phyloP scores from a whole-genome alignment of 176 grass and related monocot species.

The Oryza glumipatula region DNA sequence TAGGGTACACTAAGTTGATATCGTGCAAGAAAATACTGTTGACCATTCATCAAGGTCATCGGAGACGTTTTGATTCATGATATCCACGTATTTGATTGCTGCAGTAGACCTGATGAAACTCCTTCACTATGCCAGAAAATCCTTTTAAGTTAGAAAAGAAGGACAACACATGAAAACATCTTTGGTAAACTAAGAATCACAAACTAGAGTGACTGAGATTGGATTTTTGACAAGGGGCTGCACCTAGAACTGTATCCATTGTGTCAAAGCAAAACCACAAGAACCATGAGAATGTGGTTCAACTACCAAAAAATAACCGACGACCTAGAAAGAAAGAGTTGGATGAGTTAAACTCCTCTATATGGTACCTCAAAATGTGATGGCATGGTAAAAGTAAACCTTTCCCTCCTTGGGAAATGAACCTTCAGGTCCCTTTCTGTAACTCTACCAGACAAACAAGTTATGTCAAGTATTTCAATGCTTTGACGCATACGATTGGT shows the following conservation, averaged over 20 bases:
- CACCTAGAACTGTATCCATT: slow-evolving; percentile 29
- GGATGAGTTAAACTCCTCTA: slow-evolving; percentile 6
- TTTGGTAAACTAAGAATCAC: not conserved
- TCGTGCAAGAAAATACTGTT: not conserved
- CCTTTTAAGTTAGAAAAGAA: slow-evolving; percentile 13
- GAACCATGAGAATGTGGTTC: slow-evolving; percentile 20
- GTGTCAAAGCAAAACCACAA: slow-evolving; percentile 50
- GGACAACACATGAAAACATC: not conserved
- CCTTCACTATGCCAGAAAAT: slow-evolving; percentile 7
- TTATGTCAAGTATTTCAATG: slow-evolving; percentile 53
- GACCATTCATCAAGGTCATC: slow-evolving; percentile 44
- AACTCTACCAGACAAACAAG: slow-evolving; percentile 43
- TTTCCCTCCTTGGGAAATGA: slow-evolving; percentile 39
- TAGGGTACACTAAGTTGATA: slow-evolving; percentile 14
- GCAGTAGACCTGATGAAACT: slow-evolving; percentile 34
- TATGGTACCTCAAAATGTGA: no score
- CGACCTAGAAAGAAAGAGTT: slow-evolving; percentile 30
- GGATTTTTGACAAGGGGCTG: slow-evolving; percentile 55
- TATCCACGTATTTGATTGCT: slow-evolving; percentile 38
- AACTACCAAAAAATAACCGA: slow-evolving; percentile 40
- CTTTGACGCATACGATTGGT: slow-evolving; percentile 28
- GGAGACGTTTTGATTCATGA: slow-evolving; percentile 16
- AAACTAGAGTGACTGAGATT: slow-evolving; percentile 43
- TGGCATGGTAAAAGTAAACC: no score
- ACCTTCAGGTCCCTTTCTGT: slow-evolving; percentile 38